Base-by-base conservation (phyloP, 2,329 filamentous ascomycete genomes). In the Magnaporthiopsis incrustans region DNA sequence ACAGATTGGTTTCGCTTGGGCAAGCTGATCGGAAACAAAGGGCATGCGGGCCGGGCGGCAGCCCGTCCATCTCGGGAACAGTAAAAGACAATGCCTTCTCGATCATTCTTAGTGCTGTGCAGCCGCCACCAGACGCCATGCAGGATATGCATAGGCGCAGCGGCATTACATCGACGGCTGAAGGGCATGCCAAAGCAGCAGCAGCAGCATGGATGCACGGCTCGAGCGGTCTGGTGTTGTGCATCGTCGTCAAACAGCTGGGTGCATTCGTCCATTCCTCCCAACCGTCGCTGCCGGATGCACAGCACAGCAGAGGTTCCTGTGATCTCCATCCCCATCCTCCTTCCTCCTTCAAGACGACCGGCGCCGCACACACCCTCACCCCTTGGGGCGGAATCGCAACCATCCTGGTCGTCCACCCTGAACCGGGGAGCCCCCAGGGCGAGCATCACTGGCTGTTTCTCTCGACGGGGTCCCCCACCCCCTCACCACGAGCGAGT, bases 271-370 rank as follows among this genome's bases (percentile, higher is more conserved):
- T 22, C 26, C 57, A 4, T 57, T 35, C 33, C 33, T 12, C 8
- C 8, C 33, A n/a, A 8, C 22, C 18, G 44, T 53, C 44, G 8
- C 44, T 53, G 7, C 7, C 44, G 44, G 44, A 53, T 53, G 44
- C 44, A 25, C 44, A 53, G 44, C 44, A 53, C 22, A 53, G 57
- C n/a, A 30, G 57, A 27, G 22, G 26, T 30, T 32, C 57, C 57
- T 58, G 25, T 32, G 25, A 27, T 58, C 57, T 58, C n/a, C n/a
- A n/a, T 58, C 57, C 35, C 30, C 33, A 22, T 32, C 60, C 60
- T 56, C 59, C 60, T 59, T 32, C 56, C 25, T 74, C 76, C 59
- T 44, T 15, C 38, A 18, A 44, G 38, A 44, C 38, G 14, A 12
- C 38, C 38, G 33, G 33, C 33, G 11, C 11, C 35, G 1, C 57